Percentiles rank a stretch among this genome's conserved stretches.
These are phyloP conservation scores for Phytophthora constricta DNA, from an alignment of 352 stramenopile species.

Conservation along the genomic window DNA sequence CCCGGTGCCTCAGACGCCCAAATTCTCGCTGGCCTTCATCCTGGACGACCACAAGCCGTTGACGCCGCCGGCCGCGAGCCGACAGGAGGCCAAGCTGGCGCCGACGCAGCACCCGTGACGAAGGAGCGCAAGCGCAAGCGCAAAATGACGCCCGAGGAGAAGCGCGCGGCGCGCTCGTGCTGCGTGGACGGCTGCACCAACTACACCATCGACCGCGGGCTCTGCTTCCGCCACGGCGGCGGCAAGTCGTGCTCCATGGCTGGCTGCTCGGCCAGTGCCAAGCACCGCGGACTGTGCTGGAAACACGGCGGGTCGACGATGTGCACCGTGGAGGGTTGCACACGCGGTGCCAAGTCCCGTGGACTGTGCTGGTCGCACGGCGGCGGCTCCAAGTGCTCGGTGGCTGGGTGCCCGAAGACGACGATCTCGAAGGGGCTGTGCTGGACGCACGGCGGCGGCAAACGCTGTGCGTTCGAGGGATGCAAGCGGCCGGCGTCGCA, in stretches of 20 bases:
- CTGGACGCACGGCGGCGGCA: constrained; percentile 51
- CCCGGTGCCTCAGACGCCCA: constrained; percentile 13
- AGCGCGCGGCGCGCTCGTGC: constrained; percentile 39
- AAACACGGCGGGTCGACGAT: constrained; percentile 45
- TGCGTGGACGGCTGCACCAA: constrained; percentile 52
- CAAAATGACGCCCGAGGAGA: constrained; percentile 13
- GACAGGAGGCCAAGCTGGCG: background rate
- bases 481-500: constrained; percentile 60
- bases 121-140: constrained; percentile 12
- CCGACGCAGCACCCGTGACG: constrained; percentile 1
- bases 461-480: constrained; percentile 36
- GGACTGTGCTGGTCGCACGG: constrained; percentile 82
- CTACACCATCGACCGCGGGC: constrained; percentile 59
- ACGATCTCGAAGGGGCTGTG: constrained; percentile 45
- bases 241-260: constrained; percentile 57
- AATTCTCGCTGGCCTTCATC: constrained; percentile 32
- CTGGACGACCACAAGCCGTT: constrained; percentile 28
- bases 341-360: constrained; percentile 61
- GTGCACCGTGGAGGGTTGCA: constrained; percentile 49
- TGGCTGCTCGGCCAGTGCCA: constrained; percentile 52
- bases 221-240: constrained; percentile 48
- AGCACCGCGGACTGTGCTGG: constrained; percentile 53
- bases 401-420: constrained; percentile 43
- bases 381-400: constrained; percentile 59
- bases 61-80: constrained; percentile 1